Conservation (phyloP, 345 rosid genomes). For the Lepidium africanum region DNA sequence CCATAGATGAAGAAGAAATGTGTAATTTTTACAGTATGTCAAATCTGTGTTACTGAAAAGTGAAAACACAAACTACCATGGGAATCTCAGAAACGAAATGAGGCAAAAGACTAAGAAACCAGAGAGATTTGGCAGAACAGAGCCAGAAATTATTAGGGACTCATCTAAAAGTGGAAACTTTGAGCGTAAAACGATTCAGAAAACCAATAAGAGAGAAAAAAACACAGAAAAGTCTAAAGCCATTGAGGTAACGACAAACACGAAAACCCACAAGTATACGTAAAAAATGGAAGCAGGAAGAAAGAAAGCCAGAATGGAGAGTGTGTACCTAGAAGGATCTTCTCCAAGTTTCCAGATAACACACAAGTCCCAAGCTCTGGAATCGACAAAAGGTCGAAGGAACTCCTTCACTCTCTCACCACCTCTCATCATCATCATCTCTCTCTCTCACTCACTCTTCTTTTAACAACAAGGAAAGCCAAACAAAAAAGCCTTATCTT, state of each 20-base stretch:
- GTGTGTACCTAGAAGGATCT: constrained; percentile 63
- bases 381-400: constrained; percentile 70
- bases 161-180: background rate
- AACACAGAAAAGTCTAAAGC: background rate
- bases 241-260: background rate
- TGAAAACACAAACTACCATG: background rate
- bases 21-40: background rate
- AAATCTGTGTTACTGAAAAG: background rate
- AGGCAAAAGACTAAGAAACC: background rate
- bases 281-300: background rate
- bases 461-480: background rate
- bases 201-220: background rate
- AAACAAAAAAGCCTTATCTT: constrained; percentile 11
- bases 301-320: background rate
- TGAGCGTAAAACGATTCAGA: background rate
- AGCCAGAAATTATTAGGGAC: background rate
- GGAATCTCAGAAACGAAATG: background rate
- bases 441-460: constrained; percentile 8
- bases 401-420: constrained; percentile 43
- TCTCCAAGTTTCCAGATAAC: constrained; percentile 80
- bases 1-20: too few species aligned
- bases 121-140: background rate
- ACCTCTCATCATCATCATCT: constrained; percentile 43
- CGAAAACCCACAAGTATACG: background rate
- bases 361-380: constrained; percentile 67